Base-by-base conservation (phyloP, 192 early-diverging fungal species). In the Rhizophagus clarus region DNA sequence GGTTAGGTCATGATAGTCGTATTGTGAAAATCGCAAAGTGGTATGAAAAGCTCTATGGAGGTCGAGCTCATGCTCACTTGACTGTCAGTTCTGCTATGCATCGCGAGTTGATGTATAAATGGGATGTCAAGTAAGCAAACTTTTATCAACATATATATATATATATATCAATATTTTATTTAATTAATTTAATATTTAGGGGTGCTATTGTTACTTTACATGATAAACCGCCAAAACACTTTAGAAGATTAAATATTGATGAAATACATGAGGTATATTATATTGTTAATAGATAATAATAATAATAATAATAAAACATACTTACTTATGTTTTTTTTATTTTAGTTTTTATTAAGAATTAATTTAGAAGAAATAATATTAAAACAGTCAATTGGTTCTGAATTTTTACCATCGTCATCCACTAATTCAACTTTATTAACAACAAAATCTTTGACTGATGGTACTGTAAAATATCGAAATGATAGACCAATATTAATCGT, bases 51-150 rank as follows among this genome's bases (percentile, higher is more conserved):
- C 26, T 82, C 1, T 90, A 89, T 70, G 95, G 95, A 8, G 81
- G 80, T 69, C 81, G 75, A 42, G 95, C 97, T 2, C 89, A 89
- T 74, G 91, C 92, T 12, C 96, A 98, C 77, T 82, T 98, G 64
- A 93, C 93, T 60, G 97, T 98, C 7, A 96, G 95, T 28, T 81
- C 93, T 32, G 90, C 93, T 12, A 97, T 98, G 96, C 88, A 89
- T 11, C 79, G 83, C 0, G 90, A 94, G 61, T 76, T 98, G 51
- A 68, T 84, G 45, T 75, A 87, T 71, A 86, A 83, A 42, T 95
- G 91, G 91, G 82, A 82, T 28, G 85, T 93, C 12, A 81, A 86
- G 94, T 95, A 89, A 63, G 87, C 8, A 40, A 40, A 40, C 68
- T 42, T 42, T 5, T 2, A 22, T 11, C 12, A 71, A 71, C 1